Evolutionary conservation across 345 rosid species (phyloP).

Genomic region (Aurinia saxatilis): DNA sequence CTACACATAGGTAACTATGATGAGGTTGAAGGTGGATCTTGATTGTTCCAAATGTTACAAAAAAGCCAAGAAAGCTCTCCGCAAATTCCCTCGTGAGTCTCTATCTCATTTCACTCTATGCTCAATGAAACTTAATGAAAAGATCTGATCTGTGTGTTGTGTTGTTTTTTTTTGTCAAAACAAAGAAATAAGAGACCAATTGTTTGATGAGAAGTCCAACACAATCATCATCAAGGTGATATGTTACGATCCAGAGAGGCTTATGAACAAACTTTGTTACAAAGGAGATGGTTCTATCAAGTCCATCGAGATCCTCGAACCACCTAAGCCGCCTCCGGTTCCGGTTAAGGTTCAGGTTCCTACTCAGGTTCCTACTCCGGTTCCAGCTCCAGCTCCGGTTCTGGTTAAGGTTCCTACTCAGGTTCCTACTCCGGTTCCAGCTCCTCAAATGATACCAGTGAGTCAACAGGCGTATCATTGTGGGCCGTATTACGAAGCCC

Average conservation of each 20-base stretch:
- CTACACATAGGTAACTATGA: conserved; percentile 37
- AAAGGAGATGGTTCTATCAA: conserved; percentile 46
- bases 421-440: background rate
- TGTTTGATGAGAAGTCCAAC: conserved; percentile 61
- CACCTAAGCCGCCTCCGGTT: conserved; percentile 20
- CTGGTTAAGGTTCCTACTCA: background rate
- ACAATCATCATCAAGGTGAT: conserved; percentile 54
- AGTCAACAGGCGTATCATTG: background rate
- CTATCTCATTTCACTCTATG: background rate
- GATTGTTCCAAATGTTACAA: conserved; percentile 50
- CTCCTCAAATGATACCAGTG: background rate
- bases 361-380: background rate
- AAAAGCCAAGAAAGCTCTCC: conserved; percentile 60
- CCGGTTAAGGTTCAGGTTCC: background rate
- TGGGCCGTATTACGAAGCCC: conserved; percentile 32
- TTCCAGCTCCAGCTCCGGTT: conserved; percentile 4
- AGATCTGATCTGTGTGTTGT: background rate
- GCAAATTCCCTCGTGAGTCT: conserved; percentile 61
- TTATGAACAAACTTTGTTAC: conserved; percentile 42
- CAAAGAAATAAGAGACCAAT: conserved; percentile 55
- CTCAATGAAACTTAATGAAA: background rate
- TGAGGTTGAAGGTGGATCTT: conserved; percentile 65
- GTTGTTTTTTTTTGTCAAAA: conserved; percentile 13
- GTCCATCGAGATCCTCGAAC: conserved; percentile 37
- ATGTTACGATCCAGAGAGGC: conserved; percentile 65